Evolutionary conservation across 768 basidiomycete species (phyloP), one percentile per base, ranked within the genome.

Genomic region (Serendipita sp.): DNA sequence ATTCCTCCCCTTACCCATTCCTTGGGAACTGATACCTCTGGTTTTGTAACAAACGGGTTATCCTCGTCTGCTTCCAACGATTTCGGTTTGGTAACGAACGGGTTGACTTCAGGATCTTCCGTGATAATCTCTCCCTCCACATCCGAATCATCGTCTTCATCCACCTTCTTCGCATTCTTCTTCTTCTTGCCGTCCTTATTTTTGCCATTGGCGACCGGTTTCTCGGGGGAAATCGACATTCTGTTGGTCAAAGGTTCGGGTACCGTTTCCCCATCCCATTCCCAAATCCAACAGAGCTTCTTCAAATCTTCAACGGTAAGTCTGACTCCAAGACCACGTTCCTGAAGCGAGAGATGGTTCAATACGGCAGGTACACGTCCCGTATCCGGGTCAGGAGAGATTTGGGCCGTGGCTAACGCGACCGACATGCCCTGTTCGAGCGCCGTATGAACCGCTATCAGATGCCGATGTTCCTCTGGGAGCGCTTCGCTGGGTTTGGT

Each of bases 271-370:
- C 80, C 79, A 70, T 89, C 84, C 90, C 90, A 92, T 72, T 91
- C 90, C 88, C 90, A 91, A 15, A 91, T 66, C 89, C 90, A 91
- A 74, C 89, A 91, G 18, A 92, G 79, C 66, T 86, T 79, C 65
- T 77, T 81, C 52, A 91, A 76, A 70, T 90, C 89, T 58, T 85
- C 81, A n/a, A 83, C 67, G 36, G 80, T 79, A 68, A 89, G 84
- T 64, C 82, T 80, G 2, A 83, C 79, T 1, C 80, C 75, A 47
- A 91, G 75, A 7, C 87, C 88, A 38, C 89, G 32, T 84, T 84
- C 60, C 77, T 77, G 54, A 89, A 73, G 54, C 44, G 89, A 86
- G 58, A 86, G 71, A 70, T 90, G 84, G 69, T 88, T 91, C 54
- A 91, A 78, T 23, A 91, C 88, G 72, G 86, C 89, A 67, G 83